These are phyloP conservation scores for Tieghemostelium lacteum DNA, from an alignment of 78 protist species.

Conservation along the genomic window DNA sequence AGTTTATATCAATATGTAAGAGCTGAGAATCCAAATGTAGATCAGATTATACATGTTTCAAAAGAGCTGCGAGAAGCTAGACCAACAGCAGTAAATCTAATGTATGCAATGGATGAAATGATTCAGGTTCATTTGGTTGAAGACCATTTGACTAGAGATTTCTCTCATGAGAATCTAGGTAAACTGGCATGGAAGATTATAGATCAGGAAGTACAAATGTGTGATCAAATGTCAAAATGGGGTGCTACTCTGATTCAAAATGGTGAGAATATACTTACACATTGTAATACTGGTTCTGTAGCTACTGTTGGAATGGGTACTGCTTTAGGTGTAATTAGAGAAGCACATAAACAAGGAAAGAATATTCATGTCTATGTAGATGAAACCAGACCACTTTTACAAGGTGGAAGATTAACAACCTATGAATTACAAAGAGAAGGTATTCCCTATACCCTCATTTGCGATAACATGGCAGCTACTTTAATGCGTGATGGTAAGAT, in stretches of 20 bases:
- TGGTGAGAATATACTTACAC: constrained; percentile 79
- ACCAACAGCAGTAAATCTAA: constrained; percentile 87
- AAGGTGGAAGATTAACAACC: constrained; percentile 87
- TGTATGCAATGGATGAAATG: constrained; percentile 72
- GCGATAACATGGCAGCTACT: constrained; percentile 84
- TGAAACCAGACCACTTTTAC: constrained; percentile 85
- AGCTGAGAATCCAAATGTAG: neutral
- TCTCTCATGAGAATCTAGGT: neutral
- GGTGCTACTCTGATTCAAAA: constrained; percentile 71
- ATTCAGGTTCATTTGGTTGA: neutral
- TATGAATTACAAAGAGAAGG: constrained; percentile 70
- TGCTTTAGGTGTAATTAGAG: constrained; percentile 82
- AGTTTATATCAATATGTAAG: constrained; percentile 24
- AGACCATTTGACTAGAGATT: constrained; percentile 7
- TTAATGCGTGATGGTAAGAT: constrained; percentile 84
- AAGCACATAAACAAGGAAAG: constrained; percentile 77
- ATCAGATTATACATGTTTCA: neutral
- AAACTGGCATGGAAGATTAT: constrained; percentile 17
- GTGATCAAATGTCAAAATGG: constrained; percentile 29
- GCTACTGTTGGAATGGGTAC: constrained; percentile 84
- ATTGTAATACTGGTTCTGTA: constrained; percentile 86
- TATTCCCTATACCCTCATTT: constrained; percentile 83
- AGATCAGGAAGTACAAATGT: constrained; percentile 60
- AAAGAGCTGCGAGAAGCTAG: constrained; percentile 37
- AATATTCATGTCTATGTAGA: constrained; percentile 83